These are phyloP conservation scores for Mesembryanthemum crystallinum DNA, from an alignment of 148 eudicot species.

Conservation along the genomic window DNA sequence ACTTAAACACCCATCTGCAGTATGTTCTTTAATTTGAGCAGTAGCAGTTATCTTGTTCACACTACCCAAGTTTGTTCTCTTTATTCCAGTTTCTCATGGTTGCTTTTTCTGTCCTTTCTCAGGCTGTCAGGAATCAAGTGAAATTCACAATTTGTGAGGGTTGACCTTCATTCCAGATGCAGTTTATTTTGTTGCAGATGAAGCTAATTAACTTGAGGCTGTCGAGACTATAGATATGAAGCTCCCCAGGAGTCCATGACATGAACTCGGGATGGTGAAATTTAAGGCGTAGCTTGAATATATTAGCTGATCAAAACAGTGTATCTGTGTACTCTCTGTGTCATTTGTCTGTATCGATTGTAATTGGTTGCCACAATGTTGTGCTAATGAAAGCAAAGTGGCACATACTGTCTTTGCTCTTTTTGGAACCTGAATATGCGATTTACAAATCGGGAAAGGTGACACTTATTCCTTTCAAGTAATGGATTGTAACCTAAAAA, in stretches of 20 bases:
- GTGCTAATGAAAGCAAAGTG: not conserved
- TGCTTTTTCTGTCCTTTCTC: not conserved
- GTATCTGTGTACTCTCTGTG: not conserved
- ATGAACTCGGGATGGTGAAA: not conserved
- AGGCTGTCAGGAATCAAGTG: conserved; percentile 24
- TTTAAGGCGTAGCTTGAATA: not conserved
- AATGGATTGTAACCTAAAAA: too few species aligned
- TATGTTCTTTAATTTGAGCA: conserved; percentile 24
- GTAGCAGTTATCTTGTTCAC: not conserved
- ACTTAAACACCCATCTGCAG: conserved; percentile 68
- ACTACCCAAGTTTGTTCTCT: not conserved
- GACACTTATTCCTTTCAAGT: too few species aligned
- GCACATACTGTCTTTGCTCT: too few species aligned
- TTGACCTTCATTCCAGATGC: not conserved
- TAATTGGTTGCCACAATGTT: not conserved
- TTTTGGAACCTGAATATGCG: too few species aligned
- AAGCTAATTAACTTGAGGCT: not conserved
- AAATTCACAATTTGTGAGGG: conserved; percentile 23
- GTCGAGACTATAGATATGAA: not conserved
- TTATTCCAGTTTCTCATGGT: not conserved
- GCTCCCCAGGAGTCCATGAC: not conserved
- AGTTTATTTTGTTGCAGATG: too few species aligned
- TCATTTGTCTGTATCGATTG: not conserved
- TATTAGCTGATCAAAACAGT: too few species aligned
- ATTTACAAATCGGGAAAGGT: too few species aligned